phyloP scores from a whole-genome alignment of 2,329 filamentous ascomycete species.

The Lanzia echinophila region DNA sequence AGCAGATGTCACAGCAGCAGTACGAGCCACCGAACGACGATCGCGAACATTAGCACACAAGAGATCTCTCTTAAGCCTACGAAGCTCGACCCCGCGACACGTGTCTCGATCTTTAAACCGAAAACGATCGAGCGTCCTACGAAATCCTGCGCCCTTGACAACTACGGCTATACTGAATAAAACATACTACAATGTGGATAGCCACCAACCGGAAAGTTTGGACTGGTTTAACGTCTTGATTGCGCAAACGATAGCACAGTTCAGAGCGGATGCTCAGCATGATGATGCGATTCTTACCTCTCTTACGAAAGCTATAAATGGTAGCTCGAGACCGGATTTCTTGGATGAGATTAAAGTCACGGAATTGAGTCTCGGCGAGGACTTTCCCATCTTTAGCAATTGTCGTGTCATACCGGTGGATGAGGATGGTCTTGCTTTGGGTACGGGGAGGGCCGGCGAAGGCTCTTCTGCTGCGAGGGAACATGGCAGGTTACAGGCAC shows the following conservation, averaged over 20 bases:
- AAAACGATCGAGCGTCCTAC: constrained; percentile 66
- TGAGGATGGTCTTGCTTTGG: constrained; percentile 62
- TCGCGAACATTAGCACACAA: constrained; percentile 70
- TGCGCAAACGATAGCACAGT: constrained; percentile 93
- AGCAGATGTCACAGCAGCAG: constrained; percentile 69
- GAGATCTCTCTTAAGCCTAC: constrained; percentile 61
- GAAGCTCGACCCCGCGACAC: constrained; percentile 32
- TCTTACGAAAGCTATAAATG: constrained; percentile 79
- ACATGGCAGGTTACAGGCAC: constrained; percentile 77
- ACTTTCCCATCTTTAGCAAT: constrained; percentile 98
- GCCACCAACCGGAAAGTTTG: constrained; percentile 90
- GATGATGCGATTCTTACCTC: constrained; percentile 85
- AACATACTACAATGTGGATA: constrained; percentile 94
- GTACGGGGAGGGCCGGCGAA: constrained; percentile 22
- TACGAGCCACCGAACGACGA: constrained; percentile 67
- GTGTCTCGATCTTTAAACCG: constrained; percentile 44
- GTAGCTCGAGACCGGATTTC: constrained; percentile 80
- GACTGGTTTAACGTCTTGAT: constrained; percentile 99
- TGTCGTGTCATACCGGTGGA: constrained; percentile 90
- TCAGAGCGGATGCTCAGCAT: constrained; percentile 84
- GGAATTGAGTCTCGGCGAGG: constrained; percentile 88
- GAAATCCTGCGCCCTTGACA: constrained; percentile 67
- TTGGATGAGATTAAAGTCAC: constrained; percentile 90
- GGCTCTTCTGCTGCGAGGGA: constrained; percentile 35
- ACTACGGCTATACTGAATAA: constrained; percentile 93